Evolutionary conservation across 305 asterid genomes (phyloP), one percentile per base, ranked within the genome.

Genomic region (Coffea humblotiana): DNA sequence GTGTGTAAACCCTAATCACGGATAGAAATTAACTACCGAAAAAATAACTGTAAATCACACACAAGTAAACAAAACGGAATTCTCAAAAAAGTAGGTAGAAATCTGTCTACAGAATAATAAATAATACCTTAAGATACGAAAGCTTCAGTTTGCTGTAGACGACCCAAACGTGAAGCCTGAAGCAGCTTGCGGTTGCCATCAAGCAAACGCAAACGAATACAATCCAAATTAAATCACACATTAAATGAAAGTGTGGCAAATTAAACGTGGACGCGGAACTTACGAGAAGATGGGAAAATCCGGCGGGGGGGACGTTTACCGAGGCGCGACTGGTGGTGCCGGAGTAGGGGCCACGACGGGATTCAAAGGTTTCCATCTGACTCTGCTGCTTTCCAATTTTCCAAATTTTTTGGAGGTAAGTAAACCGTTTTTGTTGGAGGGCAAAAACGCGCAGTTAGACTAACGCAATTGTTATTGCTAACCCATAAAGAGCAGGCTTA

Each of bases 91-190:
- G 16, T 7, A 40, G 45, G 19, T 7, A 76, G 1, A 68, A 68
- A 37, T 8, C 13, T 6, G 40, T 29, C 29, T 1, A 71, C 54
- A 3, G 2, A 65, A 37, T 7, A 21, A 25, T 66, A 61, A 40
- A 37, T 0, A 79, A 69, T 88, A 93, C 99, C 98, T 87, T 90
- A 54, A 95, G 93, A 88, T 83, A 56, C 85, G 93, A 93, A 29
- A 95, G 93, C 86, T 95, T 95, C 18, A 92, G 85, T 80, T 80
- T 90, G 2, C 97, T 98, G 47, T 95, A 95, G 23, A 81, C 92
- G 65, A 87, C 81, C 99, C 99, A 60, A 89, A 78, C 5, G 98
- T 84, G 86, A 95, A 88, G 58, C 92, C 90, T 61, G 97, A 93
- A 72, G 84, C 94, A 83, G 97, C 99, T n/a, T n/a, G n/a, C 49